Percentiles rank a stretch among this genome's conserved stretches.
Conservation (phyloP, 768 basidiomycete species). For the Arthromyces matolae region DNA sequence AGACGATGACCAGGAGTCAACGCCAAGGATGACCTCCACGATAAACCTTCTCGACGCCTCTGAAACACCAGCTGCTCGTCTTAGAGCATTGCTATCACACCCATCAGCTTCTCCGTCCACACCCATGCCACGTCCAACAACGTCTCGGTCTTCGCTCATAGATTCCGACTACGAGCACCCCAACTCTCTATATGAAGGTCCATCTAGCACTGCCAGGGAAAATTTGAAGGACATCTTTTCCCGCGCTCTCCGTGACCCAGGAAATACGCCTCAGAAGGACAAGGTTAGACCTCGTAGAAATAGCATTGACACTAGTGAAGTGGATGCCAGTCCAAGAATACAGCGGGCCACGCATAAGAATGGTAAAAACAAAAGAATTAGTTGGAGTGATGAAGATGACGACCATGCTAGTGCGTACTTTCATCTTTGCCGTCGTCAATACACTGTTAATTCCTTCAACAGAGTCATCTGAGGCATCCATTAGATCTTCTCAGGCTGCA, state of each 20-base stretch:
- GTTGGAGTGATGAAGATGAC: constrained; percentile 65
- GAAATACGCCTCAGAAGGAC: constrained; percentile 58
- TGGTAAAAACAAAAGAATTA: constrained; percentile 53
- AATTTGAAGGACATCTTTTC: constrained; percentile 65
- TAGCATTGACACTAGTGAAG: constrained; percentile 58
- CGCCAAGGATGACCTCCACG: constrained; percentile 33
- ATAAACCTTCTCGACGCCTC: constrained; percentile 17
- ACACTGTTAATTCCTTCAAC: constrained; percentile 9
- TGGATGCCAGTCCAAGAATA: constrained; percentile 50
- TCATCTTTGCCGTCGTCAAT: neutral
- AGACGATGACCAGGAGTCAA: constrained; percentile 37
- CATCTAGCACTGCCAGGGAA: constrained; percentile 50
- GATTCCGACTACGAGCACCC: constrained; percentile 60
- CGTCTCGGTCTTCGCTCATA: constrained; percentile 39
- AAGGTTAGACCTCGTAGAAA: constrained; percentile 42
- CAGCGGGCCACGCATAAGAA: constrained; percentile 36
- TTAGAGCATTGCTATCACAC: constrained; percentile 58
- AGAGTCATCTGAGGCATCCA: constrained; percentile 32
- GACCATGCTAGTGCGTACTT: constrained; percentile 46
- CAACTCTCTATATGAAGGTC: constrained; percentile 28
- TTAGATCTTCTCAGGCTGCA: constrained; percentile 40
- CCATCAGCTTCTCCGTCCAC: constrained; percentile 37
- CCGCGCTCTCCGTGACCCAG: constrained; percentile 60
- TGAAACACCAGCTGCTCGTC: constrained; percentile 55
- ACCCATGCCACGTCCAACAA: constrained; percentile 22